Evolutionary conservation across 176 grass and related monocot genomes (phyloP), one percentile per base, ranked within the genome.

Genomic region (Alloteropsis semialata): DNA sequence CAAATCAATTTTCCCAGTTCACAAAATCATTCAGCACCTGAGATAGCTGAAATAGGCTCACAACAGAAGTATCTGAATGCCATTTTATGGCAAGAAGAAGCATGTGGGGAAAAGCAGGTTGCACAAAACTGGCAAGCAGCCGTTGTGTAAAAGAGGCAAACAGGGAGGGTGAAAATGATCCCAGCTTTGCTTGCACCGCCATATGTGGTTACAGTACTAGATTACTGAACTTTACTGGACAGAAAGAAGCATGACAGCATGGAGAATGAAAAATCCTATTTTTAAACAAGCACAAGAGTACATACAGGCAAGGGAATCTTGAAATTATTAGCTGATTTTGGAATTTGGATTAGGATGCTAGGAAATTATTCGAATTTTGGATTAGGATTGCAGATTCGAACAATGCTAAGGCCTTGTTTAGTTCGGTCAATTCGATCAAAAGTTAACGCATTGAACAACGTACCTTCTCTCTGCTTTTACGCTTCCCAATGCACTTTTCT

Each of bases 21-120:
- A 64, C 54, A 33, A 57, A 34, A 28, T 72, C 34, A 63, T 83
- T 5, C 43, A 45, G 5, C 30, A 18, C 55, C 46, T 22, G 43
- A 62, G 29, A 39, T 1, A 79, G 70, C 43, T 55, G 11, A 49
- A 66, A 38, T 18, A 72, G 30, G 27, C 1, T 63, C 54, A 30
- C 36, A 53, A 21, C 6, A 37, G 32, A 43, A 41, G 5, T 44
- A 58, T 25, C 3, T 19, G n/a, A 57, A 80, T 65, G 44, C 11
- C 58, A 88, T 66, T 58, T 49, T 59, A 77, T 7, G 17, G 38
- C 17, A 88, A 50, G n/a, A 88, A 50, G n/a, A 1, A 50, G 10
- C 74, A 30, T 24, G 75, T 19, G 34, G 8, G 21, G 51, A 22
- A 51, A 51, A 61, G 45, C 24, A 62, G 33, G 33, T 42, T 11